Evolutionary conservation across 345 rosid species (phyloP).

Genomic region (Hypericum perforatum): DNA sequence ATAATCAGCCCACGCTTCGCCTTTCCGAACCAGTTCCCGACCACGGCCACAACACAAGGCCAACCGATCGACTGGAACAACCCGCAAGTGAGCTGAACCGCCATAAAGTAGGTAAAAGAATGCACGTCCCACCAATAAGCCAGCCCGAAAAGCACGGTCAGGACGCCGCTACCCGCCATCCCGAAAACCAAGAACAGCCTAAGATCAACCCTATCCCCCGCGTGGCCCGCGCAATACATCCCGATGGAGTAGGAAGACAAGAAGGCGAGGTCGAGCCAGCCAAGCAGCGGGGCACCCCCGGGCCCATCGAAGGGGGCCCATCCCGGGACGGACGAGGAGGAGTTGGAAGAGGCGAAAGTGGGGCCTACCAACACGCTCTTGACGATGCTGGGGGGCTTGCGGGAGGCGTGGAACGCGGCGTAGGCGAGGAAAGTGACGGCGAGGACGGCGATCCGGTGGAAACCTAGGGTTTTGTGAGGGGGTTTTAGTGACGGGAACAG

Average conservation of each 20-base stretch:
- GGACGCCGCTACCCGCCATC: conserved; percentile 80
- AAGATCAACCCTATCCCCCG: conserved; percentile 72
- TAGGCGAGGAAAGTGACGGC: conserved; percentile 69
- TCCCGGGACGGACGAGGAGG: conserved; percentile 31
- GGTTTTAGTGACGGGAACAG: conserved; percentile 53
- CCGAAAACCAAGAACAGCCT: conserved; percentile 86
- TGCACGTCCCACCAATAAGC: conserved; percentile 82
- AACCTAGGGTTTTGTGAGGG: conserved; percentile 50
- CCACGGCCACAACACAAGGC: conserved; percentile 92
- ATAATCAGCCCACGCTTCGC: conserved; percentile 82
- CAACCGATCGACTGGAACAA: conserved; percentile 93
- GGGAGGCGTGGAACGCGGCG: conserved; percentile 89
- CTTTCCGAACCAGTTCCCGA: conserved; percentile 91
- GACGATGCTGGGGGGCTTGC: conserved; percentile 92
- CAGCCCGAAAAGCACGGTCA: conserved; percentile 59
- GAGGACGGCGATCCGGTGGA: conserved; percentile 51
- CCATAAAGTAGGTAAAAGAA: conserved; percentile 39
- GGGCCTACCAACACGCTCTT: conserved; percentile 77
- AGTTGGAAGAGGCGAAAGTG: conserved; percentile 17
- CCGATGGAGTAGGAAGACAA: conserved; percentile 58
- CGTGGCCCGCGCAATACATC: conserved; percentile 84
- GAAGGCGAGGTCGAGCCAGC: conserved; percentile 89
- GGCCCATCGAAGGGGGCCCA: conserved; percentile 84
- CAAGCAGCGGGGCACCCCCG: conserved; percentile 60
- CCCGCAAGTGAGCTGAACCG: conserved; percentile 68